phyloP scores from a whole-genome alignment of 2,329 filamentous ascomycete species.

The Capronia americana region DNA sequence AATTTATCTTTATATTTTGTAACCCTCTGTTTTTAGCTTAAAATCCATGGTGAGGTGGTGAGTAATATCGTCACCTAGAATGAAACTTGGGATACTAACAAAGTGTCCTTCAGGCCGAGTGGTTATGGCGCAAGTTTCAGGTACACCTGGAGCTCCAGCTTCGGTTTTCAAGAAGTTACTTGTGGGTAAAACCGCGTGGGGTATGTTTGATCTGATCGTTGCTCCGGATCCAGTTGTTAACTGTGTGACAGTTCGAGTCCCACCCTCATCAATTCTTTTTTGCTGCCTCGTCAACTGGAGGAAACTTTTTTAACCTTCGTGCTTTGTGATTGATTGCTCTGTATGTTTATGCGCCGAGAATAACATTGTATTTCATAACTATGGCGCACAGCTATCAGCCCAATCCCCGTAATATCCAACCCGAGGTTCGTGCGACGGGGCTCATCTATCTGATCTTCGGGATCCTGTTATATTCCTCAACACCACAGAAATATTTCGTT shows the following conservation, averaged over 20 bases:
- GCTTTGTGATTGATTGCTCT: no score
- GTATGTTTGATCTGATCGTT: no score
- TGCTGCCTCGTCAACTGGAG: no score
- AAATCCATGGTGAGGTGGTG: conserved; percentile 14
- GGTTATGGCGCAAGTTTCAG: conserved; percentile 21
- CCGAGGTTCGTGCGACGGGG: no score
- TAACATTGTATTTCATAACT: background rate
- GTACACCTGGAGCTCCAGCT: conserved; percentile 12
- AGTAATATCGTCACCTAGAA: background rate
- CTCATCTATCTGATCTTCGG: background rate
- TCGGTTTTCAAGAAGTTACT: conserved; percentile 11
- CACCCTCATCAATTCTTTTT: conserved; percentile 10
- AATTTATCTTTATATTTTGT: background rate
- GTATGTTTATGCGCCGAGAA: background rate
- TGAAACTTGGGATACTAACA: conserved; percentile 16
- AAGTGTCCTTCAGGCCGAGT: conserved; percentile 4
- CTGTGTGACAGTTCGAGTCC: conserved; percentile 9
- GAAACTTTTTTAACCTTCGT: no score
- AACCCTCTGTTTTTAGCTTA: background rate
- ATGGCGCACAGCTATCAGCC: background rate
- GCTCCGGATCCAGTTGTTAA: background rate
- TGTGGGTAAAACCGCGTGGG: conserved; percentile 20
- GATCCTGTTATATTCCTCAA: background rate
- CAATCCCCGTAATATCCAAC: background rate
- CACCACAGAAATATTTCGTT: background rate